phyloP scores from a whole-genome alignment of 371 early-diverging fungal species.

The Haplosporangium sp. region DNA sequence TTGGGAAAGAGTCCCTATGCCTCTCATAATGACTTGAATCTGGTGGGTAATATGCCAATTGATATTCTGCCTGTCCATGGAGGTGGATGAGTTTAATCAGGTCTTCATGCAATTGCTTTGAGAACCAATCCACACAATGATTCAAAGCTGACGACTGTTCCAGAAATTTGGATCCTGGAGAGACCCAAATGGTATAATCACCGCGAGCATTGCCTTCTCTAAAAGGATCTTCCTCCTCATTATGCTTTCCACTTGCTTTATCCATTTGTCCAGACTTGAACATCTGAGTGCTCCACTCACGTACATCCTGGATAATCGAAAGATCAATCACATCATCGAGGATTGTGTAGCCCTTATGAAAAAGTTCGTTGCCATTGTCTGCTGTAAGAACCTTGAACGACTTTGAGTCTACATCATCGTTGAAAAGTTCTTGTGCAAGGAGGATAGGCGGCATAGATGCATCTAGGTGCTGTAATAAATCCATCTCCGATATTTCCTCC shows the following conservation, averaged over 20 bases:
- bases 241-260: constrained; percentile 46
- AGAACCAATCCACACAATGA: constrained; percentile 52
- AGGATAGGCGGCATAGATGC: constrained; percentile 61
- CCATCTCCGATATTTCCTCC: constrained; percentile 68
- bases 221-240: constrained; percentile 67
- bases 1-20: constrained; percentile 74
- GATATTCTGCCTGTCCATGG: constrained; percentile 68
- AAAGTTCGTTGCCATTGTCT: constrained; percentile 62
- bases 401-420: constrained; percentile 60
- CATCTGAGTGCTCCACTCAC: constrained; percentile 47
- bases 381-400: constrained; percentile 49
- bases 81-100: constrained; percentile 60
- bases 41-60: constrained; percentile 70
- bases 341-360: constrained; percentile 65
- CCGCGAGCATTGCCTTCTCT: constrained; percentile 71
- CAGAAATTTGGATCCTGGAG: constrained; percentile 54
- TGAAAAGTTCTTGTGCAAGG: constrained; percentile 63
- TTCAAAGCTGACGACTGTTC: constrained; percentile 52
- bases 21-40: constrained; percentile 71
- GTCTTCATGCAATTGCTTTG: constrained; percentile 60
- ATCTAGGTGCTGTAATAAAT: constrained; percentile 63
- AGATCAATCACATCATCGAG: constrained; percentile 64
- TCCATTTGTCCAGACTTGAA: constrained; percentile 53
- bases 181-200: constrained; percentile 70
- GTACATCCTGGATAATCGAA: constrained; percentile 48